phyloP scores from a whole-genome alignment of 306 rosid species.

The Oxytropis ochrocephala region DNA sequence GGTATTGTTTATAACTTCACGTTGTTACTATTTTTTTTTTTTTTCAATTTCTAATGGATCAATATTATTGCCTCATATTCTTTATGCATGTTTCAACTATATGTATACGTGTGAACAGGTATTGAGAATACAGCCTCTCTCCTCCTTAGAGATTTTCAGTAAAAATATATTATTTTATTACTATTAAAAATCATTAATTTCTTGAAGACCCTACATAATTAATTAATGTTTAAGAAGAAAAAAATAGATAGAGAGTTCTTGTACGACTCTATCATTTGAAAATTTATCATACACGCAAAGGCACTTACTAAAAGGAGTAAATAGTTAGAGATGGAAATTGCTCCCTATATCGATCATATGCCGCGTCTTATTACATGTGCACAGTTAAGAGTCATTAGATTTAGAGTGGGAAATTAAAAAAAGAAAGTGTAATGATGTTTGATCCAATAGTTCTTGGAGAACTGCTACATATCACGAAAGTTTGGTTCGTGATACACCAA shows the following conservation, averaged over 20 bases:
- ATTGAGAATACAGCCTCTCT: no score
- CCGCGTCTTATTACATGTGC: no score
- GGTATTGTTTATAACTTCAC: conserved; percentile 7
- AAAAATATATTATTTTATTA: neutral
- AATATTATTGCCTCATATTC: neutral
- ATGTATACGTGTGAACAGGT: no score
- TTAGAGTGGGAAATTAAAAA: no score
- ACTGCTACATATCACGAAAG: no score
- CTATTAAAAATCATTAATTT: neutral
- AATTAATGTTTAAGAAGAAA: neutral
- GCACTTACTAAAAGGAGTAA: no score
- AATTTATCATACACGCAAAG: neutral
- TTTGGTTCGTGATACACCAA: no score
- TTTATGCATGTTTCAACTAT: neutral
- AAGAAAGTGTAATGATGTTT: no score
- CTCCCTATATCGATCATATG: no score
- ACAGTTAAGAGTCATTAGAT: no score
- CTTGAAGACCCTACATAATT: neutral
- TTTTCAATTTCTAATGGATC: neutral
- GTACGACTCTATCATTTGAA: neutral
- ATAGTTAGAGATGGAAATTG: no score
- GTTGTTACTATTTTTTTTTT: neutral
- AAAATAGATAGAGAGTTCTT: neutral
- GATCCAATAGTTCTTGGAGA: no score
- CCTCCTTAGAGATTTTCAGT: neutral